Base-by-base conservation (phyloP, 139 green algal genomes). In the Chlamydomonas sp. region DNA sequence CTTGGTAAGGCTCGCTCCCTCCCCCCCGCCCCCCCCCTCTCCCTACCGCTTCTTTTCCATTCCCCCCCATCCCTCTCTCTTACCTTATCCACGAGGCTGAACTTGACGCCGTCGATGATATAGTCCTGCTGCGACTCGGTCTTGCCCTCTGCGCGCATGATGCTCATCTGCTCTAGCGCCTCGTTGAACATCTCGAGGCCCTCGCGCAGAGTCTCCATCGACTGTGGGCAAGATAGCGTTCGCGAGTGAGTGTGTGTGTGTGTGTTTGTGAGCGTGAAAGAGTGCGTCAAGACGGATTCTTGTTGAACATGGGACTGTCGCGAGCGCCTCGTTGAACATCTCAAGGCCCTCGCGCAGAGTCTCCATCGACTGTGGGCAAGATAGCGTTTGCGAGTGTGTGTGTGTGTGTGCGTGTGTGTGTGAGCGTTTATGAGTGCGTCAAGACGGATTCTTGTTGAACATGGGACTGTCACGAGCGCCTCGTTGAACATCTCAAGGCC, bases 161-260 rank as follows among this genome's bases (percentile, higher is more conserved):
- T 38, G 37, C 67, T 73, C 59, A 77, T 65, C 71, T 77, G 74
- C 74, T 80, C 57, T 34, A 80, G 24, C 3, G 62, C 69, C 54
- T 80, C 74, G 24, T 70, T 47, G 57, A 71, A 76, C 64, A 73
- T 70, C 58, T 73, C 64, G 57, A 73, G 29, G 6, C 74, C 74
- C 48, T 80, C 69, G 6, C 62, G 64, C 57, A 80, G 58, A 39
- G 48, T 2, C 1, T 37, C 58, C 47, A 80, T 6, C 5, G 49
- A 57, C 38, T 63, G 22, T n/a, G n/a, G n/a, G n/a, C n/a, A n/a
- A n/a, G n/a, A n/a, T n/a, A n/a, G n/a, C n/a, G n/a, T n/a, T n/a
- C n/a, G n/a, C n/a, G n/a, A n/a, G n/a, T n/a, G n/a, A n/a, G n/a
- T n/a, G n/a, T n/a, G n/a, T n/a, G n/a, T n/a, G n/a, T n/a, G n/a